A percentile compares a stretch with the other conserved stretches of the same genome.
phyloP scores from a whole-genome alignment of 441 rosid genomes.

The Corymbia citriodora region DNA sequence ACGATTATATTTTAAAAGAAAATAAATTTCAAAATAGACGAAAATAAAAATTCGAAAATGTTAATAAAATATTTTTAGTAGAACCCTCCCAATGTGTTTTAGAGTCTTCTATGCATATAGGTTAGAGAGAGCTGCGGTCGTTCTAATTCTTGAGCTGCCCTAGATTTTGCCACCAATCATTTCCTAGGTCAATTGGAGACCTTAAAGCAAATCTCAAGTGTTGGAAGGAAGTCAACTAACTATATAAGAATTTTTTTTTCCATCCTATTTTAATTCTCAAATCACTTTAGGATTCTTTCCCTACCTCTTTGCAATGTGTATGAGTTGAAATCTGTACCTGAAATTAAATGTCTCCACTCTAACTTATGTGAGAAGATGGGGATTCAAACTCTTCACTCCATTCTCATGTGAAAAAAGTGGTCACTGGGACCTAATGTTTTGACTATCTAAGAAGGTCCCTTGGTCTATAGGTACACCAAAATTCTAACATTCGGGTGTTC shows the following conservation, averaged over 20 bases:
- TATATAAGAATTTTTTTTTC: neutral
- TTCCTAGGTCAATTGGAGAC: neutral
- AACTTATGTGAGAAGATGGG: no score
- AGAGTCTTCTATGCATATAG: neutral
- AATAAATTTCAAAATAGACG: neutral
- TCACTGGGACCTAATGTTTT: no score
- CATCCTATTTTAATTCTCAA: no score
- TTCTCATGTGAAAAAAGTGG: no score
- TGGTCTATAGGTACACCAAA: neutral
- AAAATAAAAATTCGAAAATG: neutral
- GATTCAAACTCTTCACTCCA: no score
- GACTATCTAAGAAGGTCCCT: neutral
- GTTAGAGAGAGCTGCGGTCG: neutral
- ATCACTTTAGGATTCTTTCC: no score
- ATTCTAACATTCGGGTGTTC: neutral
- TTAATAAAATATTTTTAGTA: no score
- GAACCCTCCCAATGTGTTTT: neutral
- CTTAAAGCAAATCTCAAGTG: neutral
- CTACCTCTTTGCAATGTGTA: no score
- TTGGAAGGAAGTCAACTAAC: neutral
- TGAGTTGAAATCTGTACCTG: no score
- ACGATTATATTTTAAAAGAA: neutral
- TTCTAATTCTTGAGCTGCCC: neutral
- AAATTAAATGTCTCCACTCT: no score
- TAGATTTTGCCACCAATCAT: neutral